Evolutionary conservation across 129 eudicot species (phyloP).

Genomic region (Mikania micrantha): DNA sequence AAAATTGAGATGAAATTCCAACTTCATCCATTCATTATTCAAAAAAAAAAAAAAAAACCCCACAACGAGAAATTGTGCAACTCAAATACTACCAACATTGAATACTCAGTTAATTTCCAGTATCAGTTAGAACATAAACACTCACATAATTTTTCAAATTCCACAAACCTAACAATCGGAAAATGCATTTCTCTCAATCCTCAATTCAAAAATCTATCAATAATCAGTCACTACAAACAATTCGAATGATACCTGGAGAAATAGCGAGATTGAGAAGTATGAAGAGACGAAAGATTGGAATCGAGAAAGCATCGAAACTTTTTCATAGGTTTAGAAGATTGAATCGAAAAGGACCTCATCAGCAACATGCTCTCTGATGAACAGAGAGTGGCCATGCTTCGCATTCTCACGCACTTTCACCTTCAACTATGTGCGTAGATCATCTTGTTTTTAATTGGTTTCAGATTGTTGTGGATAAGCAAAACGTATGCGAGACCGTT

Average conservation of each 20-base stretch:
- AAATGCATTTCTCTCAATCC: neutral
- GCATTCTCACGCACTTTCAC: constrained; percentile 24
- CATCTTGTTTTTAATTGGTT: constrained; percentile 12
- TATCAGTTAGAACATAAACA: neutral
- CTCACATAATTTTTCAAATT: neutral
- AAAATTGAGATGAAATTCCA: neutral
- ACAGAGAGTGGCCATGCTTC: constrained; percentile 33
- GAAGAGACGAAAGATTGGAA: neutral
- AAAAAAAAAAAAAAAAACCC: neutral
- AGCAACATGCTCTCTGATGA: constrained; percentile 37
- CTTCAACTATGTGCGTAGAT: constrained; percentile 11
- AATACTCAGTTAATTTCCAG: too few relatives aligned
- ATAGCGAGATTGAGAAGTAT: constrained; percentile 20
- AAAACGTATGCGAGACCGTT: constrained; percentile 37
- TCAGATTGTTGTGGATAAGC: constrained; percentile 36
- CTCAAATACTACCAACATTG: too few relatives aligned
- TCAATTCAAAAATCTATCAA: neutral
- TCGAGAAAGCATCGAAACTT: constrained; percentile 11
- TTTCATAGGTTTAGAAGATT: constrained; percentile 18
- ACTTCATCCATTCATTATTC: neutral
- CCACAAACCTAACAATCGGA: neutral
- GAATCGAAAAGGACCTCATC: neutral
- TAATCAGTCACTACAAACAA: neutral
- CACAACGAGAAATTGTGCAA: neutral
- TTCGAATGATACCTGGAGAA: constrained; percentile 28